phyloP scores from a whole-genome alignment of 2,329 filamentous ascomycete species.

The Ophiostoma fasciatum region DNA sequence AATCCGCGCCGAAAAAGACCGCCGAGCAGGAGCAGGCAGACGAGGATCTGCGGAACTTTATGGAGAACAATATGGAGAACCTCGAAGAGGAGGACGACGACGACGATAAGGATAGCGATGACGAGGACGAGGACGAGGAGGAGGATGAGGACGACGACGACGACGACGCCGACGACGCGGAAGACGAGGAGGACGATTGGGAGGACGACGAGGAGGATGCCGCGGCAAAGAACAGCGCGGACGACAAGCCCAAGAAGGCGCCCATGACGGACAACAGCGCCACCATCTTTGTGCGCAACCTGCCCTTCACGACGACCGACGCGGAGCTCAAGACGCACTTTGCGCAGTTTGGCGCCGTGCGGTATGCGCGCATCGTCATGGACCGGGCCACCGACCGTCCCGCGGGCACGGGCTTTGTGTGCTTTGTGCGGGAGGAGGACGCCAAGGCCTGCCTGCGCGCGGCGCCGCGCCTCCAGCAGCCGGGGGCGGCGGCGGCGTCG shows the following conservation, averaged over 20 bases:
- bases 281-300: slow-evolving; percentile 84
- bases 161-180: slow-evolving; percentile 28
- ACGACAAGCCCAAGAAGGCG: slow-evolving; percentile 19
- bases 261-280: slow-evolving; percentile 46
- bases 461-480: slow-evolving; percentile 41
- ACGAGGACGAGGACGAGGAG: slow-evolving; percentile 28
- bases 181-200: slow-evolving; percentile 28
- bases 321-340: slow-evolving; percentile 76
- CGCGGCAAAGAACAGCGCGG: slow-evolving; percentile 14
- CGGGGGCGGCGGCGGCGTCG: neutral
- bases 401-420: slow-evolving; percentile 87
- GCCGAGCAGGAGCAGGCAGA: slow-evolving; percentile 21
- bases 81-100: slow-evolving; percentile 42
- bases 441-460: slow-evolving; percentile 60
- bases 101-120: slow-evolving; percentile 30
- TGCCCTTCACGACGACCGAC: slow-evolving; percentile 80
- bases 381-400: slow-evolving; percentile 75
- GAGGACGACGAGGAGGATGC: slow-evolving; percentile 17
- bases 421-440: slow-evolving; percentile 67
- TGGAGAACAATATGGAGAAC: slow-evolving; percentile 42
- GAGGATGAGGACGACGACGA: slow-evolving; percentile 30
- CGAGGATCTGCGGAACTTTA: slow-evolving; percentile 34
- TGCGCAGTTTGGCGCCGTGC: slow-evolving; percentile 67
- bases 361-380: slow-evolving; percentile 84
- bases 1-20: slow-evolving; percentile 16